phyloP scores from a whole-genome alignment of 2,329 filamentous ascomycete genomes.

The Sphaerostilbella broomeana region DNA sequence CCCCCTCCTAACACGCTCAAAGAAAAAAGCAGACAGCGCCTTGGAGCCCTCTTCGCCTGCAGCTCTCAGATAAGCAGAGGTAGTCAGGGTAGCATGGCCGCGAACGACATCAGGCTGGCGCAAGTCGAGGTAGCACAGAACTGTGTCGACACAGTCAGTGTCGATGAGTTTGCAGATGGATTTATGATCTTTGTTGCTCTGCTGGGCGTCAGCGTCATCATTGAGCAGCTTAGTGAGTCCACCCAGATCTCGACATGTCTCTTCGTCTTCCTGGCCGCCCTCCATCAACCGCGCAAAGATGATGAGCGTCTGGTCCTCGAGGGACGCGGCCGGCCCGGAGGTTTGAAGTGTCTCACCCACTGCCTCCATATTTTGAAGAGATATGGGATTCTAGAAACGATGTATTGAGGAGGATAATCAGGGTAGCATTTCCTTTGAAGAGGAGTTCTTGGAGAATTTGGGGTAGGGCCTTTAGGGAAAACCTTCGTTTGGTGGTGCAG shows the following conservation, averaged over 20 bases:
- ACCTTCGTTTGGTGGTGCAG: background rate
- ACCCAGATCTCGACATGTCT: conserved; percentile 55
- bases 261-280: conserved; percentile 74
- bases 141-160: conserved; percentile 70
- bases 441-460: background rate
- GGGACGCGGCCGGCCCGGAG: conserved; percentile 26
- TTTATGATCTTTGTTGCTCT: conserved; percentile 34
- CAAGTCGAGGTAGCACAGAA: conserved; percentile 82
- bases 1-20: conserved; percentile 60
- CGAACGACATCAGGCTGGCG: conserved; percentile 66
- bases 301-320: conserved; percentile 63
- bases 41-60: conserved; percentile 64
- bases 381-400: background rate
- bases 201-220: conserved; percentile 44
- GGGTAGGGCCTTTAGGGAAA: background rate
- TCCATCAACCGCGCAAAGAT: conserved; percentile 87
- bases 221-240: conserved; percentile 53
- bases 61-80: conserved; percentile 75
- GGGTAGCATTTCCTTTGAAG: background rate
- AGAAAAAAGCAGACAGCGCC: conserved; percentile 69
- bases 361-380: conserved; percentile 20
- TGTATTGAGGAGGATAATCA: background rate
- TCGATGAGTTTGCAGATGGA: conserved; percentile 60
- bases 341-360: conserved; percentile 27
- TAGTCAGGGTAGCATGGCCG: conserved; percentile 74